Evolutionary conservation across 257 asterid species (phyloP).

Genomic region (Anisodus tanguticus): DNA sequence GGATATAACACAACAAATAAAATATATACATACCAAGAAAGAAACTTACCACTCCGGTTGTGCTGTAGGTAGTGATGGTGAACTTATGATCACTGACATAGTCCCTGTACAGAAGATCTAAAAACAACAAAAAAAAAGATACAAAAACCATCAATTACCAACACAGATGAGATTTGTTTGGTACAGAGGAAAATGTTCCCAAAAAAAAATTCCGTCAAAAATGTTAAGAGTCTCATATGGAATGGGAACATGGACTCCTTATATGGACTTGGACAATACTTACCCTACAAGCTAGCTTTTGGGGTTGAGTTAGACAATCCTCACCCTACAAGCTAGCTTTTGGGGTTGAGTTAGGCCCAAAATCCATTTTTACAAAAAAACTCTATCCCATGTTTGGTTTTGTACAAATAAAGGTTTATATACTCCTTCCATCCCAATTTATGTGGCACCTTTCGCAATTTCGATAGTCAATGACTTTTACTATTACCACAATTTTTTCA

Average conservation of each 20-base stretch:
- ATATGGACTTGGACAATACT: too few relatives aligned
- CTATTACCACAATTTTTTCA: too few relatives aligned
- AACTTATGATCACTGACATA: slow-evolving; percentile 37
- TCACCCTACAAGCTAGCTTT: too few relatives aligned
- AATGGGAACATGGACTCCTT: too few relatives aligned
- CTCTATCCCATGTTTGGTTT: background rate
- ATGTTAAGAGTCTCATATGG: too few relatives aligned
- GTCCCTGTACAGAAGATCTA: slow-evolving; percentile 39
- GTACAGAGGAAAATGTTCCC: too few relatives aligned
- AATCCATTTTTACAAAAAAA: too few relatives aligned
- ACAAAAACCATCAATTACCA: background rate
- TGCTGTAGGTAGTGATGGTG: slow-evolving; percentile 34
- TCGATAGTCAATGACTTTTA: background rate
- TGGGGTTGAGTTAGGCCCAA: too few relatives aligned
- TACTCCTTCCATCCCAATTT: background rate
- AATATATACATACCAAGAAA: background rate
- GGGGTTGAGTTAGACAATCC: too few relatives aligned
- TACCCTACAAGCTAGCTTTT: too few relatives aligned
- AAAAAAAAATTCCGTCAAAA: background rate
- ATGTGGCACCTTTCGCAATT: background rate
- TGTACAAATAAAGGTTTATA: background rate
- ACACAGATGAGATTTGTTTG: background rate
- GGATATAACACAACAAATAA: background rate
- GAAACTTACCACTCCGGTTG: slow-evolving; percentile 35
- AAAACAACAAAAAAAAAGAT: background rate